These are phyloP conservation scores for Chlorella sp. DNA, from an alignment of 139 green algal genomes.

Conservation along the genomic window DNA sequence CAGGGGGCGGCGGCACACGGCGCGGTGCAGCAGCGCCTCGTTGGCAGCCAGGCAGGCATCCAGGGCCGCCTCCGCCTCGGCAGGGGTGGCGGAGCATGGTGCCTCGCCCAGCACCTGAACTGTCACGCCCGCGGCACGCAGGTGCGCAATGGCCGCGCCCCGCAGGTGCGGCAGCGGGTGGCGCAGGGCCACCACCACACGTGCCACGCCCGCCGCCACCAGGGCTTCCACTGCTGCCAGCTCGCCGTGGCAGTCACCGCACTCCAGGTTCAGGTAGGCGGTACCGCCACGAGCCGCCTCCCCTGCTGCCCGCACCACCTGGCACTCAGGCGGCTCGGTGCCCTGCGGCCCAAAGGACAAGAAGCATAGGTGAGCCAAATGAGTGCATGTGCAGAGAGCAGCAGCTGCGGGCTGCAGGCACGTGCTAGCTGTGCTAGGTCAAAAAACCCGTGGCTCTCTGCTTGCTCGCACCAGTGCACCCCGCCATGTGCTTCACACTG, in stretches of 20 bases:
- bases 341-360: constrained; percentile 58
- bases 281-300: constrained; percentile 60
- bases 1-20: constrained; percentile 75
- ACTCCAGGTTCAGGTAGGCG: constrained; percentile 96
- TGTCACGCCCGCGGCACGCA: constrained; percentile 74
- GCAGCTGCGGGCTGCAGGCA: too few relatives aligned
- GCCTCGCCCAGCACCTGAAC: constrained; percentile 75
- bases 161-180: constrained; percentile 87
- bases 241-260: constrained; percentile 91
- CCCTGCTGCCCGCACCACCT: constrained; percentile 55
- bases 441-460: too few relatives aligned
- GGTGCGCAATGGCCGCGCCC: constrained; percentile 65
- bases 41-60: constrained; percentile 81
- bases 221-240: constrained; percentile 73
- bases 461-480: too few relatives aligned
- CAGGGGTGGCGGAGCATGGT: background rate
- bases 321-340: constrained; percentile 72
- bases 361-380: background rate
- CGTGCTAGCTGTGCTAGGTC: too few relatives aligned
- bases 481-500: too few relatives aligned
- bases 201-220: constrained; percentile 72
- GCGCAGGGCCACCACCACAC: constrained; percentile 93
- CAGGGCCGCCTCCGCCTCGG: constrained; percentile 44
- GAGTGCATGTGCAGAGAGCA: background rate
- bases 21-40: constrained; percentile 84